Evolutionary conservation across 352 stramenopile species (phyloP).

Genomic region (Aphanomyces astaci): DNA sequence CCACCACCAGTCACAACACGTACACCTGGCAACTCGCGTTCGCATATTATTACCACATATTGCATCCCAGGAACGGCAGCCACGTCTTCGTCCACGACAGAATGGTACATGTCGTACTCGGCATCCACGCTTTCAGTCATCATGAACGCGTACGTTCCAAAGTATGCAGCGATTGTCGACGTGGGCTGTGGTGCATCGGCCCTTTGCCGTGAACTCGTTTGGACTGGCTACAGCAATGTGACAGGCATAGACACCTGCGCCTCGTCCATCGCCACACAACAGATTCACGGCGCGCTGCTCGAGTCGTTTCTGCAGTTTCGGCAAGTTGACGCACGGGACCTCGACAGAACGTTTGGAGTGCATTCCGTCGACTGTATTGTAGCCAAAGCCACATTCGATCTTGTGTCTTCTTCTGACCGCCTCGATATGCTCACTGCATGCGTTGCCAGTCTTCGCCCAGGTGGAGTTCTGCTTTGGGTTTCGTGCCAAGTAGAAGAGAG

Average conservation of each 20-base stretch:
- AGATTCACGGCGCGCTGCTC: not conserved
- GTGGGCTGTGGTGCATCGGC: not conserved
- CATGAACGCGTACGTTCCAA: not conserved
- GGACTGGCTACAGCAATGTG: slow-evolving; percentile 7
- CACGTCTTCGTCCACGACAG: not conserved
- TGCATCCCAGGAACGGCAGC: not conserved
- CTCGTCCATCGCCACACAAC: not conserved
- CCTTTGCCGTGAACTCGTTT: not conserved
- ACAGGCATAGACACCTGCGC: slow-evolving; percentile 1
- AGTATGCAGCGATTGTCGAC: not conserved
- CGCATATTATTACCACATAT: too few relatives aligned
- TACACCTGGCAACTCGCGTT: not conserved
- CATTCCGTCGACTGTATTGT: not conserved
- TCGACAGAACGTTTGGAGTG: not conserved
- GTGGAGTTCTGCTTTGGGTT: not conserved
- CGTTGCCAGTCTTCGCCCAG: not conserved
- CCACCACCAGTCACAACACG: not conserved
- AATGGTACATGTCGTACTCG: not conserved
- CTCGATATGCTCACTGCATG: not conserved
- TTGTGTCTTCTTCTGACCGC: not conserved
- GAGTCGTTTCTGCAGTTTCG: not conserved
- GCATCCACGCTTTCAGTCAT: not conserved
- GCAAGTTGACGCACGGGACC: not conserved
- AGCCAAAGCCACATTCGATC: slow-evolving; percentile 7
- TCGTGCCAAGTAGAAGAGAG: not conserved